These are phyloP conservation scores for Zygotorulaspora chibaensis DNA, from an alignment of 805 yeast genomes.

Conservation along the genomic window DNA sequence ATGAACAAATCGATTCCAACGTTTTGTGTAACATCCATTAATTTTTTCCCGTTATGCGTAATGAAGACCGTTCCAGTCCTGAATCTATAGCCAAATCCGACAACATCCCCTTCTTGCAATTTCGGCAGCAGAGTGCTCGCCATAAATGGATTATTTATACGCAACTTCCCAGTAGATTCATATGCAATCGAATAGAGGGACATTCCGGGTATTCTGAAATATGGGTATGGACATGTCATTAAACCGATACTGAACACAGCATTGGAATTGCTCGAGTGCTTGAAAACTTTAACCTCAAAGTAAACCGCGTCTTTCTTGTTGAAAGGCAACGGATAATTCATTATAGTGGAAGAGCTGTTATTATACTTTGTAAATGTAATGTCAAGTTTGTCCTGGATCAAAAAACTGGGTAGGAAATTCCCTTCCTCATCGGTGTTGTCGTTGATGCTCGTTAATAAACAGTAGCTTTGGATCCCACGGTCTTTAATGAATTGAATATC, in stretches of 20 bases:
- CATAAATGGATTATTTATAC: slow-evolving; percentile 59
- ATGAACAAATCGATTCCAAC: slow-evolving; percentile 44
- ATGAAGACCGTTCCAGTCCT: slow-evolving; percentile 82
- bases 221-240: slow-evolving; percentile 69
- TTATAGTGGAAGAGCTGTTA: slow-evolving; percentile 31
- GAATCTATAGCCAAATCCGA: slow-evolving; percentile 86
- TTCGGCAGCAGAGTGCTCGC: slow-evolving; percentile 39
- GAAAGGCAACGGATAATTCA: slow-evolving; percentile 38
- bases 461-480: slow-evolving; percentile 36
- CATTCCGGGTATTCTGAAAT: slow-evolving; percentile 71
- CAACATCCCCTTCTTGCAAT: slow-evolving; percentile 78
- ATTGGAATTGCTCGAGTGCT: slow-evolving; percentile 34
- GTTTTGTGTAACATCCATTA: slow-evolving; percentile 76
- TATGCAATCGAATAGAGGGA: slow-evolving; percentile 65
- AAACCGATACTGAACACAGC: slow-evolving; percentile 62
- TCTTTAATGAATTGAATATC: slow-evolving; percentile 32
- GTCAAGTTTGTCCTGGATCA: slow-evolving; percentile 35
- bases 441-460: slow-evolving; percentile 33
- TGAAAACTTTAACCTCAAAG: slow-evolving; percentile 57
- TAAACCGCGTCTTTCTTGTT: slow-evolving; percentile 62
- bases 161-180: slow-evolving; percentile 66
- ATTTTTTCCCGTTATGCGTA: slow-evolving; percentile 88
- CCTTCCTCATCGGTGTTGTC: slow-evolving; percentile 33
- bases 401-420: slow-evolving; percentile 34
- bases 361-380: slow-evolving; percentile 31